A percentile compares a stretch with the other conserved stretches of the same genome.
Evolutionary conservation across 1,139 yeast species (phyloP).

Genomic region (Yamadazyma atmosphaerica): DNA sequence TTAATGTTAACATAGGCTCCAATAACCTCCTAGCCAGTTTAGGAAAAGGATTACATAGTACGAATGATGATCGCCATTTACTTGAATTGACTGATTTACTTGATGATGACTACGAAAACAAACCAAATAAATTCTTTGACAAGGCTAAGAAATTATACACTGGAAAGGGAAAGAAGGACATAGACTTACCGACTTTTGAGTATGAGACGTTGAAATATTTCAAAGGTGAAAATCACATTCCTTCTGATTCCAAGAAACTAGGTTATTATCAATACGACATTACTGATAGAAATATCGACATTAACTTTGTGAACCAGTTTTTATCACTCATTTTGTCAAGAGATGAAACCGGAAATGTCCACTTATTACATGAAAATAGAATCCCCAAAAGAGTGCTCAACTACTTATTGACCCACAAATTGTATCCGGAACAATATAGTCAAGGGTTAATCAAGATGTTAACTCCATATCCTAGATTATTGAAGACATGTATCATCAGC

Average conservation of each 20-base stretch:
- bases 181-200: slow-evolving; percentile 10
- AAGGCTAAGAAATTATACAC: slow-evolving; percentile 23
- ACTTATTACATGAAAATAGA: slow-evolving; percentile 23
- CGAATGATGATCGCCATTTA: slow-evolving; percentile 9
- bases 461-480: slow-evolving; percentile 53
- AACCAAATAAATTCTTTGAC: slow-evolving; percentile 6
- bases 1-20: slow-evolving; percentile 63
- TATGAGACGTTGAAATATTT: slow-evolving; percentile 13
- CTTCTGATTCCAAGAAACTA: slow-evolving; percentile 6
- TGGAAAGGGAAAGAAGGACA: slow-evolving; percentile 8
- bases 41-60: slow-evolving; percentile 56
- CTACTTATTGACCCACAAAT: slow-evolving; percentile 82
- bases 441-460: slow-evolving; percentile 55
- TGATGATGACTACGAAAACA: slow-evolving; percentile 7
- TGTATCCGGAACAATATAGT: slow-evolving; percentile 66
- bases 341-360: slow-evolving; percentile 18
- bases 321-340: slow-evolving; percentile 42
- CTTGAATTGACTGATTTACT: slow-evolving; percentile 9
- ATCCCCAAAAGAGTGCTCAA: slow-evolving; percentile 63
- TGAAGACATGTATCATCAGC: slow-evolving; percentile 79
- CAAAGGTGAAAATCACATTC: slow-evolving; percentile 9
- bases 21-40: slow-evolving; percentile 73
- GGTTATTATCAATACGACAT: slow-evolving; percentile 10
- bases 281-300: slow-evolving; percentile 66
- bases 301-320: slow-evolving; percentile 52